These are phyloP conservation scores for Cryptosporidium andersoni DNA, from an alignment of 169 alveolate genomes.

Conservation along the genomic window DNA sequence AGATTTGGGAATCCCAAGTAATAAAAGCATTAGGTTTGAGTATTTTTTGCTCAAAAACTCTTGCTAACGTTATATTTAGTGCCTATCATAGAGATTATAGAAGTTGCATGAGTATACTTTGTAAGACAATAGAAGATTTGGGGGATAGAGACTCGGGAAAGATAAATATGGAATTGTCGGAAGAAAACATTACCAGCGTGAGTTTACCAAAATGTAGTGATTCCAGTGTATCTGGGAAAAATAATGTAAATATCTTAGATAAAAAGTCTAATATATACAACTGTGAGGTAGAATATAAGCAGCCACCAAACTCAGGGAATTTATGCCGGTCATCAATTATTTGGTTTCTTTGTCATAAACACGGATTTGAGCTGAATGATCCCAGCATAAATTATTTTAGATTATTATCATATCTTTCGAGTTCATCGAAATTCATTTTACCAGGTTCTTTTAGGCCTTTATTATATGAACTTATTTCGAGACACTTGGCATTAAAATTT, in stretches of 20 bases:
- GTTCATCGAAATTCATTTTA: conserved; percentile 4
- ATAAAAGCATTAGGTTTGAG: conserved; percentile 26
- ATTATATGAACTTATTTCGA: conserved; percentile 18
- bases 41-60: conserved; percentile 42
- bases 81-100: too few relatives aligned
- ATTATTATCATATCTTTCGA: conserved; percentile 15
- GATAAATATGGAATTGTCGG: not conserved
- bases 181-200: not conserved
- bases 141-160: not conserved
- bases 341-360: too few relatives aligned
- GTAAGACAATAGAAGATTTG: not conserved
- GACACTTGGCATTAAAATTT: conserved; percentile 37
- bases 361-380: not conserved
- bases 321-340: too few relatives aligned
- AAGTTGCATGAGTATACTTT: too few relatives aligned
- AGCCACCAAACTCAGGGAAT: too few relatives aligned
- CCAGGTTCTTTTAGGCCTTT: conserved; percentile 48
- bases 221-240: too few relatives aligned
- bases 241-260: too few relatives aligned
- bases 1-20: conserved; percentile 31
- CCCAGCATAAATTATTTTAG: conserved; percentile 24
- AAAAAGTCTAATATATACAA: too few relatives aligned
- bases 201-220: too few relatives aligned
- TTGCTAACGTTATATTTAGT: not conserved
- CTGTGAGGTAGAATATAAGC: too few relatives aligned